Conservation (phyloP, 2,329 filamentous ascomycete genomes). For the Corniculantispora saksenae region DNA sequence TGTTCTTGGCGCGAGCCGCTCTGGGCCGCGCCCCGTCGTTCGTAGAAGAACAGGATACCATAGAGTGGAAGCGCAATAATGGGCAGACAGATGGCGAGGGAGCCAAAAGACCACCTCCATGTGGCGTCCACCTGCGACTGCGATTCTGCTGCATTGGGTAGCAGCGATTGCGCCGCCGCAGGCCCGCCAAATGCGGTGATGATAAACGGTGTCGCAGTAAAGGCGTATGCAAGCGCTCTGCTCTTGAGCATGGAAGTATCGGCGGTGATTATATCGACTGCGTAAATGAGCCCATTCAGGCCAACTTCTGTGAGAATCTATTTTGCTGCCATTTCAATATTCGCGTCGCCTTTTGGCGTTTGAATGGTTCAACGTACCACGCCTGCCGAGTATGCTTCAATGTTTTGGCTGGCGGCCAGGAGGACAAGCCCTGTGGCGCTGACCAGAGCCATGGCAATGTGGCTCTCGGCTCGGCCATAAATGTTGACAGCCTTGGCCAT, state of each 20-base stretch:
- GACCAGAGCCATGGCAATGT: conserved; percentile 52
- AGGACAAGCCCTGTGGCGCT: conserved; percentile 55
- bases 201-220: conserved; percentile 45
- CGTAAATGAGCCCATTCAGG: conserved; percentile 59
- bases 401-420: conserved; percentile 56
- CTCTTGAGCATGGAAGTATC: conserved; percentile 53
- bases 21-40: conserved; percentile 33
- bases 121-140: conserved; percentile 28
- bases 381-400: conserved; percentile 51
- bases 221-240: conserved; percentile 39
- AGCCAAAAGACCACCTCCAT: conserved; percentile 52
- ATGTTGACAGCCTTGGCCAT: conserved; percentile 63
- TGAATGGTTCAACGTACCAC: conserved; percentile 33
- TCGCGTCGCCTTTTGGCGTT: background rate
- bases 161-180: conserved; percentile 31
- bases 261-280: conserved; percentile 65
- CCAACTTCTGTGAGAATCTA: conserved; percentile 63
- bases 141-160: background rate
- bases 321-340: background rate
- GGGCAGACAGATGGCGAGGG: conserved; percentile 61
- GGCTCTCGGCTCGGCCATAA: conserved; percentile 63
- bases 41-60: conserved; percentile 47
- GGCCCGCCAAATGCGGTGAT: conserved; percentile 47
- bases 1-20: background rate
- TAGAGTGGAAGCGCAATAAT: conserved; percentile 55